A percentile compares a stretch with the other conserved stretches of the same genome.
phyloP scores from a whole-genome alignment of 2,329 filamentous ascomycete species.

The Cordyceps javanica region DNA sequence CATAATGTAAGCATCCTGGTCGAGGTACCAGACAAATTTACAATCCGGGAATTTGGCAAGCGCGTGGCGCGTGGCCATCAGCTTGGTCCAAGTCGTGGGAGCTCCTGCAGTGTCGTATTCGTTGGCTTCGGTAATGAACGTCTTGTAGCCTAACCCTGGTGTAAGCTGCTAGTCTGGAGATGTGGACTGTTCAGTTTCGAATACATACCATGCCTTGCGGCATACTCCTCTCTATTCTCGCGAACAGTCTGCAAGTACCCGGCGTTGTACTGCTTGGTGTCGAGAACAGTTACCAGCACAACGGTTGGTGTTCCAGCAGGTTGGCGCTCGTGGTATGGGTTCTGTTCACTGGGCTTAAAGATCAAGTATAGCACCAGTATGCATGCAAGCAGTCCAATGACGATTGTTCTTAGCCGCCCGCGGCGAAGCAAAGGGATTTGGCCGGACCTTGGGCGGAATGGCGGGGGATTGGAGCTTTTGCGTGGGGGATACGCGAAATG shows the following conservation, averaged over 20 bases:
- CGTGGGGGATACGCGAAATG: constrained; percentile 86
- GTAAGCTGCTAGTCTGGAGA: not conserved
- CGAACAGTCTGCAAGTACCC: constrained; percentile 68
- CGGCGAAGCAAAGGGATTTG: constrained; percentile 49
- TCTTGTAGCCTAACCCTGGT: constrained; percentile 63
- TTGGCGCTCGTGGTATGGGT: constrained; percentile 29
- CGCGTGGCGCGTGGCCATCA: constrained; percentile 84
- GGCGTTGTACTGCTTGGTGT: constrained; percentile 56
- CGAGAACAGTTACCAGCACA: constrained; percentile 81
- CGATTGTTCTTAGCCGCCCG: constrained; percentile 55
- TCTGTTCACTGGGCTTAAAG: constrained; percentile 28
- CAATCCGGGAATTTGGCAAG: constrained; percentile 72
- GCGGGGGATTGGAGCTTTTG: constrained; percentile 71
- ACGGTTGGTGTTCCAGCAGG: constrained; percentile 53
- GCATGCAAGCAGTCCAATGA: constrained; percentile 47
- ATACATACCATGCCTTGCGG: constrained; percentile 69
- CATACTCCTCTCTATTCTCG: constrained; percentile 80
- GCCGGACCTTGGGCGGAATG: constrained; percentile 59
- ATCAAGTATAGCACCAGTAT: constrained; percentile 57
- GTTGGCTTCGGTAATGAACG: constrained; percentile 71
- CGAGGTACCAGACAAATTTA: constrained; percentile 81
- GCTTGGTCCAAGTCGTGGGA: constrained; percentile 63
- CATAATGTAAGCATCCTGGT: constrained; percentile 83
- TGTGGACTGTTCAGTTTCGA: not conserved
- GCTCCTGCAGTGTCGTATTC: constrained; percentile 65